Conservation (phyloP, 768 basidiomycete species). For the Mycena epipterygia region DNA sequence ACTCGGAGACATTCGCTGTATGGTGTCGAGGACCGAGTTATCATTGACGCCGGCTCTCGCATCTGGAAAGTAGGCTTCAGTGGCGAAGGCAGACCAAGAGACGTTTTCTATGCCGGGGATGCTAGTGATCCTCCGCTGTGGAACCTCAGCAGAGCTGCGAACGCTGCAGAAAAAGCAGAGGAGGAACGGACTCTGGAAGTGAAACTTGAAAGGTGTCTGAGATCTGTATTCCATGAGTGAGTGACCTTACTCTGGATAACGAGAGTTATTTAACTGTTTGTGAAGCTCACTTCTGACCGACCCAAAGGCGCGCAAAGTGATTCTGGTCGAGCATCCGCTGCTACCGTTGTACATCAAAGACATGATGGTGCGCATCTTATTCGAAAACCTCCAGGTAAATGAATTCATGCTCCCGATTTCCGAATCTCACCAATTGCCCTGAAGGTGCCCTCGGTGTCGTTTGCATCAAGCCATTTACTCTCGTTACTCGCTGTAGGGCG, state of each 20-base stretch:
- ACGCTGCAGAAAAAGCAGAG: constrained; percentile 73
- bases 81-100: constrained; percentile 92
- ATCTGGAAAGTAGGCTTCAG: constrained; percentile 99
- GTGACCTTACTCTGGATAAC: constrained; percentile 43
- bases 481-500: constrained; percentile 88
- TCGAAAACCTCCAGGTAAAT: constrained; percentile 88
- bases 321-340: constrained; percentile 91
- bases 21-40: constrained; percentile 95
- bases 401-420: background rate
- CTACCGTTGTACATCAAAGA: constrained; percentile 92
- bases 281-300: constrained; percentile 91
- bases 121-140: constrained; percentile 65
- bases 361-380: constrained; percentile 85
- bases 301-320: constrained; percentile 95
- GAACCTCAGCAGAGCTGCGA: constrained; percentile 69
- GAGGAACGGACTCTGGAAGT: constrained; percentile 81
- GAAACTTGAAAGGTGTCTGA: constrained; percentile 74
- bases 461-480: constrained; percentile 90
- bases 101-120: constrained; percentile 79
- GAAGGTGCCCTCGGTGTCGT: constrained; percentile 94
- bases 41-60: constrained; percentile 94
- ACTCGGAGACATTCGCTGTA: constrained; percentile 94
- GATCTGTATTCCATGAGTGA: constrained; percentile 90
- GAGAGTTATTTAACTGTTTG: constrained; percentile 39
- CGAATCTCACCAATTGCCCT: background rate